phyloP scores from a whole-genome alignment of 768 basidiomycete species.

The Termitomyces sp. region DNA sequence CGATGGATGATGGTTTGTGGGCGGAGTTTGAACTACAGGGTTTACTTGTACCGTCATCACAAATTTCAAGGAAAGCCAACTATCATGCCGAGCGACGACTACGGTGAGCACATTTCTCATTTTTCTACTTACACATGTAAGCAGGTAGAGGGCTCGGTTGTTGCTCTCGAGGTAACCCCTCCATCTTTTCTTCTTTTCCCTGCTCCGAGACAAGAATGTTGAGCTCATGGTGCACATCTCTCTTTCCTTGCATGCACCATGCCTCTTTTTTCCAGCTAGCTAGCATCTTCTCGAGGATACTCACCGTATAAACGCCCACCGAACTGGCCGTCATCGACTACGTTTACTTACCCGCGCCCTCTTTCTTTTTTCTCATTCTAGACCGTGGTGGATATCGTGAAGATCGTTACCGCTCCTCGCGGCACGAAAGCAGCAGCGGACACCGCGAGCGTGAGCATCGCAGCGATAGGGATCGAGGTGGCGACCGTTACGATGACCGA shows the following conservation, averaged over 20 bases:
- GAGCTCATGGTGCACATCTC: conserved; percentile 62
- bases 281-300: conserved; percentile 33
- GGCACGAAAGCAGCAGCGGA: conserved; percentile 51
- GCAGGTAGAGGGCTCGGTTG: not conserved
- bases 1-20: not conserved
- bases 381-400: conserved; percentile 57
- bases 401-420: conserved; percentile 62
- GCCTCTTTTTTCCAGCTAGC: conserved; percentile 66
- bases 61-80: conserved; percentile 17
- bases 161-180: conserved; percentile 19
- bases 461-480: conserved; percentile 36
- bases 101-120: conserved; percentile 40
- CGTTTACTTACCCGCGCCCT: conserved; percentile 45
- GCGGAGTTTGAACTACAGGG: conserved; percentile 33
- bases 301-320: conserved; percentile 28
- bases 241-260: conserved; percentile 52
- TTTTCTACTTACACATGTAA: conserved; percentile 14
- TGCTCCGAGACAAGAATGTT: conserved; percentile 32
- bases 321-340: conserved; percentile 25
- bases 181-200: conserved; percentile 26
- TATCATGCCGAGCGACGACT: conserved; percentile 43
- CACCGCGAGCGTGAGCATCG: conserved; percentile 46
- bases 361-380: conserved; percentile 40
- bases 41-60: conserved; percentile 14
- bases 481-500: conserved; percentile 28